A percentile compares a stretch with the other conserved stretches of the same genome.
These are phyloP conservation scores for Triadica sebifera DNA, from an alignment of 345 rosid species.

Conservation along the genomic window DNA sequence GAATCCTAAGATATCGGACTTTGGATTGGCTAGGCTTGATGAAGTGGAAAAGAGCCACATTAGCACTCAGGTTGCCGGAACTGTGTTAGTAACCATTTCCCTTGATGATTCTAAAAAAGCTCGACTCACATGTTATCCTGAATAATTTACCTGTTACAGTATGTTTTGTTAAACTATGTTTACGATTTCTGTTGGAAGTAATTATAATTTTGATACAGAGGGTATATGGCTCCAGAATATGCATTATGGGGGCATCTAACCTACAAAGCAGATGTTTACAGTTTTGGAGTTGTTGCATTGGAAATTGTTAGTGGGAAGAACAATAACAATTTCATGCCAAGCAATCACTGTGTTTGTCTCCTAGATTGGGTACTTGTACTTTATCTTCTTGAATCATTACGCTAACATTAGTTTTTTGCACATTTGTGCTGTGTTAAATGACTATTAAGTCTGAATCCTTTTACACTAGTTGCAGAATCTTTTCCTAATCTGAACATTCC, in stretches of 20 bases:
- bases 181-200: neutral
- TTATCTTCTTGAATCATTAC: neutral
- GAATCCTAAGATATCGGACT: slow-evolving; percentile 39
- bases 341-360: slow-evolving; percentile 26
- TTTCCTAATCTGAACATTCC: slow-evolving; percentile 1
- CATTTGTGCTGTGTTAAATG: neutral
- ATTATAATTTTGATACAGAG: slow-evolving; percentile 19
- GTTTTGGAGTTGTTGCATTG: slow-evolving; percentile 31
- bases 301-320: slow-evolving; percentile 28
- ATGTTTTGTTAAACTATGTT: neutral
- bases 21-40: slow-evolving; percentile 36
- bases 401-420: neutral
- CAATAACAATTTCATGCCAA: slow-evolving; percentile 21
- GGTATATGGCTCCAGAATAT: slow-evolving; percentile 38
- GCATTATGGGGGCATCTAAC: slow-evolving; percentile 32
- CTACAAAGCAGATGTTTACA: slow-evolving; percentile 34
- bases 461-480: neutral
- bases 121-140: neutral
- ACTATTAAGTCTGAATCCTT: neutral
- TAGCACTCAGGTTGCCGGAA: slow-evolving; percentile 37
- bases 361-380: slow-evolving; percentile 29
- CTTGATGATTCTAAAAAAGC: neutral
- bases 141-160: neutral
- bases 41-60: slow-evolving; percentile 35
- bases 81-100: slow-evolving; percentile 18